Base-by-base conservation (phyloP, 148 eudicot genomes). In the Limonium bicolor region DNA sequence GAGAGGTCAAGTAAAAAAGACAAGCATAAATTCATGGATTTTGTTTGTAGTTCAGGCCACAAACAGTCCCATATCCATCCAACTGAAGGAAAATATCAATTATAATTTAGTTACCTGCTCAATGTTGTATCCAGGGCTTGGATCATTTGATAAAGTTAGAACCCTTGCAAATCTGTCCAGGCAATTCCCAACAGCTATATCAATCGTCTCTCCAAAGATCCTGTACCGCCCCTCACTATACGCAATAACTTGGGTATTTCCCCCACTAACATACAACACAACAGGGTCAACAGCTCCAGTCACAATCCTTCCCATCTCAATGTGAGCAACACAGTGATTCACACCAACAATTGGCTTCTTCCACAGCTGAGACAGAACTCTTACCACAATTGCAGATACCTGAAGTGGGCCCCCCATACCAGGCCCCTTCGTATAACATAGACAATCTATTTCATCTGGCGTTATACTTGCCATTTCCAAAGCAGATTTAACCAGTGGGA, bases 161-260 rank as follows among this genome's bases (percentile, higher is more conserved):
- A 86, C 96, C 33, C 96, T 75, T 24, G 94, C 96, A 71, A 86
- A 86, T 36, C 96, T 68, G 27, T 86, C 94, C 77, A 86, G 67
- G 68, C 96, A 86, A 78, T 86, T 86, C 28, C 96, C 96, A 31
- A 86, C 82, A 50, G 96, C 96, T 56, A 86, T 86, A 63, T 86
- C 96, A 56, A 86, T 82, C n/a, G 96, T 86, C 79, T 86, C 96
- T 5, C 96, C 96, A 64, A 86, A 86, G 38, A 86, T 86, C 27
- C 96, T 59, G 55, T 82, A 86, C 33, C 94, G 58, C 3, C 96
- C 96, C 69, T 86, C 96, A 43, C 94, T 86, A 46, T 82, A 86
- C 1, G 96, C 94, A 66, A 86, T 86, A 12, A 80, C 96, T 74
- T 86, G 96, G 0, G 96, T 86, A 60, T 86, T 86, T 35, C 96